Conservation (phyloP, 228 moss, liverwort and hornwort species). For the Sphagnum magellanicum region DNA sequence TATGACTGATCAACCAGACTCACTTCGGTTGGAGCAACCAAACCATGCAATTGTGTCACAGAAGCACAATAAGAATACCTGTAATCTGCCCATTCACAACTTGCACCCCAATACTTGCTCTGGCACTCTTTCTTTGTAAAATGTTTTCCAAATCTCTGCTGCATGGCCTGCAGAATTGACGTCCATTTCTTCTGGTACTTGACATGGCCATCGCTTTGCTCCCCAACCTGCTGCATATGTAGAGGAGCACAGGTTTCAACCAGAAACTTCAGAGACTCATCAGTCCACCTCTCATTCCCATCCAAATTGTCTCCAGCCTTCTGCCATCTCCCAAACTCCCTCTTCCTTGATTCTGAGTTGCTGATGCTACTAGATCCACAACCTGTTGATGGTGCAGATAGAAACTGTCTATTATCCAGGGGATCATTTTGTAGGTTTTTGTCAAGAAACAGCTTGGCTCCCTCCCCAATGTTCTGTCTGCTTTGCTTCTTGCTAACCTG, state of each 20-base stretch:
- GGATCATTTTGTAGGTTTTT: constrained; percentile 14
- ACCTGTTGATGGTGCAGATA: constrained; percentile 33
- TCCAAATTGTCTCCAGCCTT: constrained; percentile 7
- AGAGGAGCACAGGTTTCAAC: constrained; percentile 7
- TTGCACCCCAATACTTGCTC: constrained; percentile 19
- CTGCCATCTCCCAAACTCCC: constrained; percentile 19
- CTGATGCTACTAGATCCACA: constrained; percentile 17
- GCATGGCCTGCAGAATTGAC: constrained; percentile 12
- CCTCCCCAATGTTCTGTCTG: constrained; percentile 12
- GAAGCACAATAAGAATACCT: constrained; percentile 4
- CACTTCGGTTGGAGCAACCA: too few species aligned
- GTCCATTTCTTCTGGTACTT: constrained; percentile 21
- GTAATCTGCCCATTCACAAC: constrained; percentile 13
- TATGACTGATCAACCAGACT: too few species aligned
- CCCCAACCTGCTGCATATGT: constrained; percentile 5
- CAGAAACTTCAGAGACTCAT: constrained; percentile 11
- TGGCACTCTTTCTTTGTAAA: constrained; percentile 18
- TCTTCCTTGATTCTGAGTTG: constrained; percentile 12
- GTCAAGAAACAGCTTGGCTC: constrained; percentile 21
- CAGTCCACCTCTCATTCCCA: constrained; percentile 5
- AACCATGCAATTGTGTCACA: too few species aligned
- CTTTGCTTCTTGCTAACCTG: constrained; percentile 34
- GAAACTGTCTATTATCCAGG: constrained; percentile 8
- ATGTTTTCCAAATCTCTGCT: constrained; percentile 12
- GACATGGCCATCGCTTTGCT: constrained; percentile 10